These are phyloP conservation scores for Candida odintsovae DNA, from an alignment of 805 yeast species.

Conservation along the genomic window DNA sequence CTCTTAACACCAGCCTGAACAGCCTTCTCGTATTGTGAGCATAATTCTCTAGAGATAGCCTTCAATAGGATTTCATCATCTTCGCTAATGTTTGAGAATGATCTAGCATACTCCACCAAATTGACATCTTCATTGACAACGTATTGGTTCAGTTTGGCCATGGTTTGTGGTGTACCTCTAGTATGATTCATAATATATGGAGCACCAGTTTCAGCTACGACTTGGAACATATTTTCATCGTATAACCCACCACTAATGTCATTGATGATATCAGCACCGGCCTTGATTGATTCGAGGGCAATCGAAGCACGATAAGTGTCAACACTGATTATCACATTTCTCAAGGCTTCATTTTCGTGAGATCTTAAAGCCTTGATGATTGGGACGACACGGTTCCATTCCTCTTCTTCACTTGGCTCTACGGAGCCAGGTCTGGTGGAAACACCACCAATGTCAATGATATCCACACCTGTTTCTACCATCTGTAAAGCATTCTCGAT, in stretches of 20 bases:
- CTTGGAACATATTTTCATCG: conserved; percentile 60
- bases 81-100: conserved; percentile 21
- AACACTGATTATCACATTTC: conserved; percentile 57
- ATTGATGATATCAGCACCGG: conserved; percentile 89
- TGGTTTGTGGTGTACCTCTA: conserved; percentile 74
- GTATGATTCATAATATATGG: conserved; percentile 82
- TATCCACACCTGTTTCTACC: conserved; percentile 57
- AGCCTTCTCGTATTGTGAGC: conserved; percentile 50
- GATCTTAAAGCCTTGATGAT: conserved; percentile 56
- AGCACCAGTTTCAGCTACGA: conserved; percentile 63
- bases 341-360: conserved; percentile 29
- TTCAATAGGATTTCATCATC: conserved; percentile 36
- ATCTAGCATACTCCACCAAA: conserved; percentile 29
- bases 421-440: conserved; percentile 84
- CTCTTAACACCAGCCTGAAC: conserved; percentile 58
- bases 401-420: conserved; percentile 60
- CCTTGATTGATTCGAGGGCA: conserved; percentile 59
- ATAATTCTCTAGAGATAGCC: conserved; percentile 62
- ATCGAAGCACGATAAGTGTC: conserved; percentile 82
- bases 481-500: conserved; percentile 42
- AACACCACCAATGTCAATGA: conserved; percentile 91
- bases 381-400: conserved; percentile 64
- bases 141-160: conserved; percentile 58
- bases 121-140: conserved; percentile 31
- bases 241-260: conserved; percentile 80